These are phyloP conservation scores for Acacia pycnantha DNA, from an alignment of 331 rosid species.

Conservation along the genomic window DNA sequence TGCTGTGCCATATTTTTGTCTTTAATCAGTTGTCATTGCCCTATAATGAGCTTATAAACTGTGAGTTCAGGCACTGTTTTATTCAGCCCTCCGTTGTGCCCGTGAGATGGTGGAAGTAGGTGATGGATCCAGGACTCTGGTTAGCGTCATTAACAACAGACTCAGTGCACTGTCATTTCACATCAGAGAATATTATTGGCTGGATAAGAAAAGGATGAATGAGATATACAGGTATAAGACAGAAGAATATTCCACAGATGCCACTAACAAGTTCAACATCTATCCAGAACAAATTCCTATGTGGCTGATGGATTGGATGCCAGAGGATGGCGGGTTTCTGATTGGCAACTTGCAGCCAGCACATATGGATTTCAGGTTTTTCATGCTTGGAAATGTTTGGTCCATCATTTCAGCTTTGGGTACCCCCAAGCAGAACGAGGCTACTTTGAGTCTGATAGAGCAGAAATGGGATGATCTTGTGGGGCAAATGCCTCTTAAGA, in stretches of 20 bases:
- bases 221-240: conserved; percentile 97
- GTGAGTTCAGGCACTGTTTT: conserved; percentile 73
- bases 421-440: conserved; percentile 85
- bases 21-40: conserved; percentile 3
- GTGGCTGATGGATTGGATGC: conserved; percentile 99
- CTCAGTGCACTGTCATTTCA: conserved; percentile 96
- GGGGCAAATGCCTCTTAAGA: conserved; percentile 91
- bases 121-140: conserved; percentile 74
- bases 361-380: conserved; percentile 98
- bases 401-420: conserved; percentile 83
- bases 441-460: conserved; percentile 79
- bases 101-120: conserved; percentile 80
- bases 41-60: conserved; percentile 6
- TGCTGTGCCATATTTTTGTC: conserved; percentile 1
- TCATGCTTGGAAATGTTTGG: conserved; percentile 98
- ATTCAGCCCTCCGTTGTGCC: conserved; percentile 93
- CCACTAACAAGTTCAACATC: conserved; percentile 91
- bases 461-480: conserved; percentile 92
- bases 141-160: conserved; percentile 84
- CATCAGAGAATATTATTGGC: conserved; percentile 94
- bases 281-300: conserved; percentile 96
- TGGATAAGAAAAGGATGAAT: conserved; percentile 83
- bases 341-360: conserved; percentile 98
- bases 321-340: conserved; percentile 90
- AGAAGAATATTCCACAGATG: conserved; percentile 88